Conservation (phyloP, 371 early-diverging fungal genomes). For the Mortierella sp. region DNA sequence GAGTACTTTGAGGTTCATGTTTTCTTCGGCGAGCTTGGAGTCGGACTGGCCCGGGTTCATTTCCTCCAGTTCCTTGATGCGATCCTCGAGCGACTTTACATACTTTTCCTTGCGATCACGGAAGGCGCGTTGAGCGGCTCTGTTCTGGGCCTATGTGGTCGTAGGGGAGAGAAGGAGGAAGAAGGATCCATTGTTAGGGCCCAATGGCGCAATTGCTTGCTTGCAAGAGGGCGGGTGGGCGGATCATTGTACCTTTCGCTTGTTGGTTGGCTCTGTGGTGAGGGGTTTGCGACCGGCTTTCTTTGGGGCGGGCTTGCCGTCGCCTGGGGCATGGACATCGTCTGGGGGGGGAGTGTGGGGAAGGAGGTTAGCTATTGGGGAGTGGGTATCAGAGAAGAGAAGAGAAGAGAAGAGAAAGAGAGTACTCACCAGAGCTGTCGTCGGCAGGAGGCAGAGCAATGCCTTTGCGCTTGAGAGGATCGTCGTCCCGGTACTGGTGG, state of each 20-base stretch:
- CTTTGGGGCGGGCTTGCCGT: slow-evolving; percentile 52
- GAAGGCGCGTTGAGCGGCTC: slow-evolving; percentile 82
- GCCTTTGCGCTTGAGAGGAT: slow-evolving; percentile 41
- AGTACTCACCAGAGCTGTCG: slow-evolving; percentile 2
- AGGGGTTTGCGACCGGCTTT: slow-evolving; percentile 53
- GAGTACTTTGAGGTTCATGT: slow-evolving; percentile 59
- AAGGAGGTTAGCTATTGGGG: slow-evolving; percentile 5
- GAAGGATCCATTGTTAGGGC: too few relatives aligned
- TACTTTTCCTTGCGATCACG: slow-evolving; percentile 77
- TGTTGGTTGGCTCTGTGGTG: slow-evolving; percentile 51
- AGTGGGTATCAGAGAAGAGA: not conserved
- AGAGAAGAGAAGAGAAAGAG: not conserved
- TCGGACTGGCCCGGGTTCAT: slow-evolving; percentile 45
- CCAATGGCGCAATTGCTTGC: too few relatives aligned
- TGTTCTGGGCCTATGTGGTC: slow-evolving; percentile 78
- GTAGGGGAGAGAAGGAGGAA: too few relatives aligned
- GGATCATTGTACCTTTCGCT: slow-evolving; percentile 39
- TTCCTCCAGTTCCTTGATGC: slow-evolving; percentile 71
- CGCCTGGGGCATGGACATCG: slow-evolving; percentile 26
- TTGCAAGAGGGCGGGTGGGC: not conserved
- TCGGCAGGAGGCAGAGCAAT: slow-evolving; percentile 9
- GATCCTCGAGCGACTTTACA: slow-evolving; percentile 70
- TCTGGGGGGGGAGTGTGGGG: slow-evolving; percentile 12
- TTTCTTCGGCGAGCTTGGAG: slow-evolving; percentile 62
- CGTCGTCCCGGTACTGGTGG: slow-evolving; percentile 43